Evolutionary conservation across 352 stramenopile species (phyloP).

Genomic region (Globisporangium takayamanum): DNA sequence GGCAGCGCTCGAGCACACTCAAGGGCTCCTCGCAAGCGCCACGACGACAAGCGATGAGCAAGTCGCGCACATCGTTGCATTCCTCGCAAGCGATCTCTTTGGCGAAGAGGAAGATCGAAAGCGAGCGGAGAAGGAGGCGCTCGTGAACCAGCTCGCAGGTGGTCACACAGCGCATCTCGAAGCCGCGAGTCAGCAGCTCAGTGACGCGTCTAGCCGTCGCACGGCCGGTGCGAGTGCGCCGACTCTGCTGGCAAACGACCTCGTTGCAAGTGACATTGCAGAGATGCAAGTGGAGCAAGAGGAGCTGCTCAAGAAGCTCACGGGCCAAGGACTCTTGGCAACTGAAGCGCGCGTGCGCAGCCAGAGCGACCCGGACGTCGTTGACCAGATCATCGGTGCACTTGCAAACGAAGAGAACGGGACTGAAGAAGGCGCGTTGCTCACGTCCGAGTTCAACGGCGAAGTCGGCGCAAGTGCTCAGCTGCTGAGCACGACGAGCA

Average conservation of each 20-base stretch:
- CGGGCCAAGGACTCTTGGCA: neutral
- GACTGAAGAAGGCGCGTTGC: neutral
- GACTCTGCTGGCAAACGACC: conserved; percentile 11
- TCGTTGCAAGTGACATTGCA: conserved; percentile 3
- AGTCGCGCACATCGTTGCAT: too few species aligned
- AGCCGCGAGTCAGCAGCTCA: too few species aligned
- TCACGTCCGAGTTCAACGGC: neutral
- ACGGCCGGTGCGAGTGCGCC: conserved; percentile 1
- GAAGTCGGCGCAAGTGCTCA: too few species aligned
- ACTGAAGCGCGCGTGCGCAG: neutral
- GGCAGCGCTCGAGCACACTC: too few species aligned
- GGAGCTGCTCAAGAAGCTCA: conserved; percentile 4
- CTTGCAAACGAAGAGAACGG: neutral
- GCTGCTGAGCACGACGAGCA: too few species aligned
- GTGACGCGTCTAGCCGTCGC: neutral
- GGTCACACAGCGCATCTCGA: too few species aligned
- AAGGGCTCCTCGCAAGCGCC: too few species aligned
- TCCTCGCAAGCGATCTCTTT: too few species aligned
- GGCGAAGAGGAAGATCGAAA: too few species aligned
- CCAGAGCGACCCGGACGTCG: neutral
- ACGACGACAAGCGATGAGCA: too few species aligned
- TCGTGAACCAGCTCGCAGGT: too few species aligned
- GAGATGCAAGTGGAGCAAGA: neutral
- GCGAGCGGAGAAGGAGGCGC: too few species aligned
- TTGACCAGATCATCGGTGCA: neutral